Evolutionary conservation across 1,284 basidiomycete species (phyloP).

Genomic region (Ganoderma resinaceum): DNA sequence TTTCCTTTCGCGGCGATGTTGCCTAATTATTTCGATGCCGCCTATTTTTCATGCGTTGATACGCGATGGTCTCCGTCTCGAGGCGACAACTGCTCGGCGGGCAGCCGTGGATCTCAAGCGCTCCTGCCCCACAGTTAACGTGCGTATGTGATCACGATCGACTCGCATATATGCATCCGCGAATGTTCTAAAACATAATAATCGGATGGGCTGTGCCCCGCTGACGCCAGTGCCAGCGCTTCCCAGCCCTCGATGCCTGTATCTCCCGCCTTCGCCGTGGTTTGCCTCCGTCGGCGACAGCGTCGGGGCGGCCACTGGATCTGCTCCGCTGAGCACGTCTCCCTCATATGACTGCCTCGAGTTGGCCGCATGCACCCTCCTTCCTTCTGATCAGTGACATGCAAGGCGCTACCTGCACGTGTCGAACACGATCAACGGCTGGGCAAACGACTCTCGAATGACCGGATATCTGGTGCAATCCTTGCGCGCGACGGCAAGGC

Average conservation of each 20-base stretch:
- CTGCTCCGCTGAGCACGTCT: slow-evolving; percentile 15
- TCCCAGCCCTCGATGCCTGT: neutral
- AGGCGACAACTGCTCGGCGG: neutral
- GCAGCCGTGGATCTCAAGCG: neutral
- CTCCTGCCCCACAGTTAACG: slow-evolving; percentile 6
- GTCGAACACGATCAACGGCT: slow-evolving; percentile 6
- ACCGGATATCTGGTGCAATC: neutral
- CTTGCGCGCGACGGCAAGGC: neutral
- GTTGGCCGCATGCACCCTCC: slow-evolving; percentile 22
- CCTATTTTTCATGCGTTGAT: slow-evolving; percentile 10
- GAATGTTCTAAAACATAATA: slow-evolving; percentile 7
- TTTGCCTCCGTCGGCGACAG: slow-evolving; percentile 9
- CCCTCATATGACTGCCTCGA: slow-evolving; percentile 23
- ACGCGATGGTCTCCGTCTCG: slow-evolving; percentile 9
- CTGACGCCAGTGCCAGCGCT: neutral
- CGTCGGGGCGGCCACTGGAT: slow-evolving; percentile 9
- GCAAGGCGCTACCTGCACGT: slow-evolving; percentile 24
- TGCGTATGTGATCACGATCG: neutral
- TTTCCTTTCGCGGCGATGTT: neutral
- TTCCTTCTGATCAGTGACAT: slow-evolving; percentile 21
- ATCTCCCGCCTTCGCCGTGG: slow-evolving; percentile 6
- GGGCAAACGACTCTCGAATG: neutral
- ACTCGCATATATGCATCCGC: slow-evolving; percentile 12
- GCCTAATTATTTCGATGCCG: slow-evolving; percentile 5
- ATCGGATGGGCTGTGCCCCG: slow-evolving; percentile 1